These are phyloP conservation scores for Haplosporangium sp. DNA, from an alignment of 371 early-diverging fungal genomes.

Conservation along the genomic window DNA sequence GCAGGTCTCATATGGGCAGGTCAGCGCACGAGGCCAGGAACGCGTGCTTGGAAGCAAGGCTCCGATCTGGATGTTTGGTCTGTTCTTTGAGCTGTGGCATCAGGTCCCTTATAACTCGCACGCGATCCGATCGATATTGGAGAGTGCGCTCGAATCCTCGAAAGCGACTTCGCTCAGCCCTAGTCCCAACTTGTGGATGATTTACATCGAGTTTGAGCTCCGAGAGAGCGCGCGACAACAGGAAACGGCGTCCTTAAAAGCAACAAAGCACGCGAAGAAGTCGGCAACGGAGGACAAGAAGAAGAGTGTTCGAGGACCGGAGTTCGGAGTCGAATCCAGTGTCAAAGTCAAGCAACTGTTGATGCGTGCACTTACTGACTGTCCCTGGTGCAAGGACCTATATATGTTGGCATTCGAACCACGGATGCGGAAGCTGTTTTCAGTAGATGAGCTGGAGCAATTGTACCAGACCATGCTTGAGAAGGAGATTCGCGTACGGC, in stretches of 20 bases:
- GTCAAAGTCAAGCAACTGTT: constrained; percentile 30
- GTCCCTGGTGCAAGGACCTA: constrained; percentile 52
- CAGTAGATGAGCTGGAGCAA: constrained; percentile 41
- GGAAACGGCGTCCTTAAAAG: neutral
- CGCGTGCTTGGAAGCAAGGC: constrained; percentile 56
- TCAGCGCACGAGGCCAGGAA: constrained; percentile 9
- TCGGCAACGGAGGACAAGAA: constrained; percentile 6
- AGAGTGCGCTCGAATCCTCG: constrained; percentile 62
- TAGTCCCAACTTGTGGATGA: constrained; percentile 41
- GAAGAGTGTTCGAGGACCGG: neutral
- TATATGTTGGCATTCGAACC: constrained; percentile 49
- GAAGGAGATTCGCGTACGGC: constrained; percentile 42
- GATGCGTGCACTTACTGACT: constrained; percentile 39
- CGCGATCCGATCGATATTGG: constrained; percentile 69
- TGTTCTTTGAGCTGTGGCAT: constrained; percentile 73
- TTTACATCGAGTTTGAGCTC: constrained; percentile 49
- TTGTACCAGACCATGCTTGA: constrained; percentile 50
- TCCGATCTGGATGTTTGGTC: constrained; percentile 66
- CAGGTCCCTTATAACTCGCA: constrained; percentile 65
- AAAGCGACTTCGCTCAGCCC: constrained; percentile 24
- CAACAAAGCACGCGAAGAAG: neutral
- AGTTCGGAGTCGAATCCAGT: constrained; percentile 13
- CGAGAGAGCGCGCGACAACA: constrained; percentile 31
- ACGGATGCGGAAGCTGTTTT: constrained; percentile 30
- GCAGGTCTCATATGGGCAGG: constrained; percentile 31